Base-by-base conservation (phyloP, 306 rosid species). In the Rubus idaeus region DNA sequence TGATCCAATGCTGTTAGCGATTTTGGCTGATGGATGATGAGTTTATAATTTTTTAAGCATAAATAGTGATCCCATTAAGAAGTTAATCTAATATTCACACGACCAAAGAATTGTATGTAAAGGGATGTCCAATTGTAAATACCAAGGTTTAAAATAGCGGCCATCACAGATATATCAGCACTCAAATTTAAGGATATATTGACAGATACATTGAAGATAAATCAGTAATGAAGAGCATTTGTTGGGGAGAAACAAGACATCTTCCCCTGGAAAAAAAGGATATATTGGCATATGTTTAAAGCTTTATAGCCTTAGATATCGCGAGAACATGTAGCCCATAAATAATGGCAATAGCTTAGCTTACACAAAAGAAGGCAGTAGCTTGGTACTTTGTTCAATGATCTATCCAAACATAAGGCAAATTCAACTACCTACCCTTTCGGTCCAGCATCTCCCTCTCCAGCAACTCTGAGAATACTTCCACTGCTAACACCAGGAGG, bases 371-470 rank as follows among this genome's bases (percentile, higher is more conserved):
- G 20, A 39, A 71, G 37, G 1, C 35, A 9, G 17, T 10, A 50
- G 6, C 63, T 17, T 35, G 62, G 42, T 30, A 72, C 7, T 67
- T 10, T n/a, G 20, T 44, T 42, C 55, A 68, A 46, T 68, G 73
- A 45, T 20, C 44, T 60, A 18, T 72, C 50, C 56, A 73, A 67
- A 41, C 26, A 21, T 71, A 68, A 66, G 51, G 23, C 57, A 77
- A 60, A 79, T 44, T 77, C 78, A 80, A 75, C 70, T 35, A 70
- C 96, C 74, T 92, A 95, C 97, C 97, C 99, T 87, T 75, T 89
- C 49, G 94, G 97, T 79, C 97, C 97, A 37, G 91, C 91, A 78
- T 90, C 97, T 73, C 97, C 99, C 85, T 95, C 99, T 82, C 99
- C 92, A 62, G 87, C 78, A 82, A 95, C 97, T 88, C 99, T 92